phyloP scores from a whole-genome alignment of 2,329 filamentous ascomycete species.

The Pseudopithomyces chartarum region DNA sequence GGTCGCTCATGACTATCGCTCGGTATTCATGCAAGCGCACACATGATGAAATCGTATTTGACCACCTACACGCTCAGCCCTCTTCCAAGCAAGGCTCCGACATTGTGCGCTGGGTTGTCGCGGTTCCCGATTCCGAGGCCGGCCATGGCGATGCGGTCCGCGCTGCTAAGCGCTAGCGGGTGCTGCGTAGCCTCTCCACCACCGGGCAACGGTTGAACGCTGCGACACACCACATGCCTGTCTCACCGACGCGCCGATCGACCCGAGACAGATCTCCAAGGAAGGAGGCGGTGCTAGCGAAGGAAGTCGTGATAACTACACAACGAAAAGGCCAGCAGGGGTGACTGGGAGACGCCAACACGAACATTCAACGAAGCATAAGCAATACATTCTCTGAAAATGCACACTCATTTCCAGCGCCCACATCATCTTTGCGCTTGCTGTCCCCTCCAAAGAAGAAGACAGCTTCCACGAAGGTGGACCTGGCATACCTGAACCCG shows the following conservation, averaged over 20 bases:
- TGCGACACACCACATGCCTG: slow-evolving; percentile 10
- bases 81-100: slow-evolving; percentile 3
- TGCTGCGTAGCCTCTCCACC: slow-evolving; percentile 10
- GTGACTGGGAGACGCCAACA: slow-evolving; percentile 6
- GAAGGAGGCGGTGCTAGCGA: slow-evolving; percentile 5
- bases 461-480: slow-evolving; percentile 15
- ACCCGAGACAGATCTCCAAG: slow-evolving; percentile 5
- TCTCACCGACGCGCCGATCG: slow-evolving; percentile 9
- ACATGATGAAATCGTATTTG: slow-evolving; percentile 13
- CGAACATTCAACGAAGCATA: slow-evolving; percentile 10
- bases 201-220: slow-evolving; percentile 9
- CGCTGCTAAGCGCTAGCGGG: slow-evolving; percentile 7
- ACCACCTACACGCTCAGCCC: slow-evolving; percentile 10
- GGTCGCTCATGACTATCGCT: not conserved
- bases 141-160: slow-evolving; percentile 1
- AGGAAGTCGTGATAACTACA: slow-evolving; percentile 9
- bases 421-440: slow-evolving; percentile 14
- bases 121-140: slow-evolving; percentile 7
- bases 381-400: slow-evolving; percentile 7
- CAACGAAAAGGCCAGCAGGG: slow-evolving; percentile 6
- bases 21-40: slow-evolving; percentile 15
- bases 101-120: slow-evolving; percentile 11
- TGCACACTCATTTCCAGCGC: slow-evolving; percentile 8
- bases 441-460: slow-evolving; percentile 13
- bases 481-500: slow-evolving; percentile 15